phyloP scores from a whole-genome alignment of 2,329 filamentous ascomycete species.

The Hypocrella siamensis region DNA sequence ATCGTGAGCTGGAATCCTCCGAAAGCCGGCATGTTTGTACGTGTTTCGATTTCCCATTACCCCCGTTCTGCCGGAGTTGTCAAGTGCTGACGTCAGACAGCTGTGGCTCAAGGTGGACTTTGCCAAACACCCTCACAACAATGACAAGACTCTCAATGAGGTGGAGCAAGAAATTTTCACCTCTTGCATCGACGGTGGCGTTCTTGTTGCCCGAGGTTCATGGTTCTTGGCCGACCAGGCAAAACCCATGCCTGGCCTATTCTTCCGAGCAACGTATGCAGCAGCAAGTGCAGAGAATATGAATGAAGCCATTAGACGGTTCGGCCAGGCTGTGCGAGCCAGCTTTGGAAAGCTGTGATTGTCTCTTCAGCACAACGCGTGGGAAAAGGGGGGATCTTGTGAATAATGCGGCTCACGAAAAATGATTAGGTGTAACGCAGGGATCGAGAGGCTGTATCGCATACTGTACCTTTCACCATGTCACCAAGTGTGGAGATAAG shows the following conservation, averaged over 20 bases:
- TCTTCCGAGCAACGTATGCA: constrained; percentile 83
- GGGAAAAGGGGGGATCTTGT: neutral
- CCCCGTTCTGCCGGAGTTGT: too few species aligned
- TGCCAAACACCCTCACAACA: constrained; percentile 45
- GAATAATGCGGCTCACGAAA: neutral
- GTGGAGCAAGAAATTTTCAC: constrained; percentile 83
- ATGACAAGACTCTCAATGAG: constrained; percentile 36
- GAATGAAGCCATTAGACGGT: constrained; percentile 54
- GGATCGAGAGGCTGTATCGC: too few species aligned
- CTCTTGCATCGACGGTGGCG: constrained; percentile 56
- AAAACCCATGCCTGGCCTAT: constrained; percentile 47
- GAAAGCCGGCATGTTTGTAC: constrained; percentile 83
- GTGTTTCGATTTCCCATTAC: too few species aligned
- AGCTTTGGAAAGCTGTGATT: constrained; percentile 27
- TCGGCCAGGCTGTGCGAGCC: constrained; percentile 57
- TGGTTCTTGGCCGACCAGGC: constrained; percentile 77
- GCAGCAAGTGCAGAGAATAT: constrained; percentile 60
- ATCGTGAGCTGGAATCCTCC: constrained; percentile 70
- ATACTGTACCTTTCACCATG: too few species aligned
- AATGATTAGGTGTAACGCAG: too few species aligned
- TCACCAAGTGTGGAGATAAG: too few species aligned
- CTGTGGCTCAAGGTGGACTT: constrained; percentile 61
- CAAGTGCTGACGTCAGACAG: constrained; percentile 16
- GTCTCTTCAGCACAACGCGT: neutral
- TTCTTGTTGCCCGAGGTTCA: constrained; percentile 68